Percentiles rank a stretch among this genome's conserved stretches.
phyloP scores from a whole-genome alignment of 23 red algal genomes.

The Gracilaria vermiculophylla region DNA sequence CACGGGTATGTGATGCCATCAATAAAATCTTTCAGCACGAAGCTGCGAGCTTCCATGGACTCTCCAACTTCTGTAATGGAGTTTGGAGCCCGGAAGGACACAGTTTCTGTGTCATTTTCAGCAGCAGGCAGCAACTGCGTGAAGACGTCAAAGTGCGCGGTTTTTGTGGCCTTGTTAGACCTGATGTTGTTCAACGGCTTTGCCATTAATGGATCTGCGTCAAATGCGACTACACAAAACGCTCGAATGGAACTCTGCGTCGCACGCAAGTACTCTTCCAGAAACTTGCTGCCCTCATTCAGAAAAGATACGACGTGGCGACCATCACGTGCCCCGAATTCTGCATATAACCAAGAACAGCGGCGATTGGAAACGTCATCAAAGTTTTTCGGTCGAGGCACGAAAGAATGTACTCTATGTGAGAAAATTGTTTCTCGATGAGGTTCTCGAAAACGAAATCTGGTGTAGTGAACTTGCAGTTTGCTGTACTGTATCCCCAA shows the following conservation, averaged over 20 bases:
- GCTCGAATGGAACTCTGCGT: constrained; percentile 27
- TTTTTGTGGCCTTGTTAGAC: background rate
- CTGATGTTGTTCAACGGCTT: constrained; percentile 44
- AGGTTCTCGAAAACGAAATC: constrained; percentile 10
- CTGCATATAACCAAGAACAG: constrained; percentile 64
- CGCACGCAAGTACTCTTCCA: constrained; percentile 62
- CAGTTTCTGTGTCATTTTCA: constrained; percentile 5
- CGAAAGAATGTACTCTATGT: constrained; percentile 43
- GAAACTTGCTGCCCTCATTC: constrained; percentile 31
- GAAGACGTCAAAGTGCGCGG: constrained; percentile 49
- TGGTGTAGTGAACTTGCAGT: background rate
- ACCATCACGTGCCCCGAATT: constrained; percentile 58
- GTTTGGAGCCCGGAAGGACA: constrained; percentile 17
- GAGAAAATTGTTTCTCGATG: constrained; percentile 36
- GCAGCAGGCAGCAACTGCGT: constrained; percentile 33
- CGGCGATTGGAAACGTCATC: constrained; percentile 19
- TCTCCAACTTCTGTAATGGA: background rate
- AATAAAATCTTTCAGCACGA: constrained; percentile 31
- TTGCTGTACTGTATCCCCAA: background rate
- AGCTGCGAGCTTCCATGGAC: background rate
- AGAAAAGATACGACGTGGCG: constrained; percentile 45
- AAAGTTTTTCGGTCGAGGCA: constrained; percentile 27
- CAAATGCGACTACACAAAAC: constrained; percentile 54
- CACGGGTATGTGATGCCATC: constrained; percentile 23
- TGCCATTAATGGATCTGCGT: constrained; percentile 48